phyloP scores from a whole-genome alignment of 2,329 filamentous ascomycete genomes.

The Coniochaeta ligniaria region DNA sequence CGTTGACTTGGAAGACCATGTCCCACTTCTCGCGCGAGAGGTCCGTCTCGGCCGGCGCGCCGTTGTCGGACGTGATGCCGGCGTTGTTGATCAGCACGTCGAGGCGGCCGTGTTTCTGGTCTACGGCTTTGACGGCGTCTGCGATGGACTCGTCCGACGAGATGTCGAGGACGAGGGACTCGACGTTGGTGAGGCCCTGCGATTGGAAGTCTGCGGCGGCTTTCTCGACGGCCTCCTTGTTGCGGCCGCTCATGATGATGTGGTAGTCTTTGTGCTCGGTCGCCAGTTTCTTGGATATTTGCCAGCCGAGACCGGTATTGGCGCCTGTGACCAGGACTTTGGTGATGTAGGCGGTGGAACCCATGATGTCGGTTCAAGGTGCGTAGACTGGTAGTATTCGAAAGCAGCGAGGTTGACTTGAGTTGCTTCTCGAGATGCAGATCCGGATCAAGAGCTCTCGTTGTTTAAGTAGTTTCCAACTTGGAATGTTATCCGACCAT shows the following conservation, averaged over 20 bases:
- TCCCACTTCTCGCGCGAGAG: slow-evolving; percentile 25
- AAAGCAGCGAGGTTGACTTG: not conserved
- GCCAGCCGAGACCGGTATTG: slow-evolving; percentile 35
- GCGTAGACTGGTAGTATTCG: not conserved
- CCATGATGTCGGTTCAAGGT: slow-evolving; percentile 1
- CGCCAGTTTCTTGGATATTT: slow-evolving; percentile 29
- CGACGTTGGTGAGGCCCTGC: slow-evolving; percentile 26
- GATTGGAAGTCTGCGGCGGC: slow-evolving; percentile 22
- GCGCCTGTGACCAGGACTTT: slow-evolving; percentile 30
- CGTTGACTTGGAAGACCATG: slow-evolving; percentile 30
- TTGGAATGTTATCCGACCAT: not conserved
- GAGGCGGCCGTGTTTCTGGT: slow-evolving; percentile 16
- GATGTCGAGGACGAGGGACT: slow-evolving; percentile 27
- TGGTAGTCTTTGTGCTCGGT: slow-evolving; percentile 27
- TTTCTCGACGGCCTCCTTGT: slow-evolving; percentile 21
- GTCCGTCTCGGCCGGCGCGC: slow-evolving; percentile 4
- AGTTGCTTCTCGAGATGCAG: not conserved
- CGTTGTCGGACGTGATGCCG: slow-evolving; percentile 19
- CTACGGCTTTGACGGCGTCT: slow-evolving; percentile 14
- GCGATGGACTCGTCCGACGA: slow-evolving; percentile 19
- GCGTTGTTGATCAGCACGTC: slow-evolving; percentile 30
- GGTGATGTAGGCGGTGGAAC: slow-evolving; percentile 6
- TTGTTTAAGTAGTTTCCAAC: not conserved
- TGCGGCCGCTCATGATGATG: slow-evolving; percentile 29
- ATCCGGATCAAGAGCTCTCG: not conserved